Evolutionary conservation across 1,139 yeast species (phyloP).

Genomic region (Lodderomyces jiufengensis): DNA sequence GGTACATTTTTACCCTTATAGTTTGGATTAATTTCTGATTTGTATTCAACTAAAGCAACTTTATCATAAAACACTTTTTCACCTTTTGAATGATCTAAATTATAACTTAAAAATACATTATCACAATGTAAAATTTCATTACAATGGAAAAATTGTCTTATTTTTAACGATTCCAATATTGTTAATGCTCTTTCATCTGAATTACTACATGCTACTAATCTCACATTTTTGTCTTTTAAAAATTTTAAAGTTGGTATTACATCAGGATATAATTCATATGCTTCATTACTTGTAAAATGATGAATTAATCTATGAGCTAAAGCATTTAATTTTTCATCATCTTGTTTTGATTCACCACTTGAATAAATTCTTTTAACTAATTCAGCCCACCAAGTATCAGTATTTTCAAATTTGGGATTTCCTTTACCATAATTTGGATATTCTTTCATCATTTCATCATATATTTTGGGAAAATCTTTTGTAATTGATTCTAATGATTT

Average conservation of each 20-base stretch:
- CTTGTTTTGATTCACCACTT: slow-evolving; percentile 18
- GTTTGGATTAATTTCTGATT: slow-evolving; percentile 1
- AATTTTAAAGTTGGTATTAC: slow-evolving; percentile 44
- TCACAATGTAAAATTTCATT: slow-evolving; percentile 23
- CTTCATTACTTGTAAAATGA: slow-evolving; percentile 47
- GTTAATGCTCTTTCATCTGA: slow-evolving; percentile 52
- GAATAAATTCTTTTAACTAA: slow-evolving; percentile 42
- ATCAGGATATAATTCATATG: slow-evolving; percentile 54
- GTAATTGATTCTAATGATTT: slow-evolving; percentile 27
- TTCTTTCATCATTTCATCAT: slow-evolving; percentile 22
- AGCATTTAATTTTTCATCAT: slow-evolving; percentile 16
- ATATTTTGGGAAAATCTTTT: slow-evolving; percentile 26
- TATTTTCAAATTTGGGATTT: slow-evolving; percentile 17
- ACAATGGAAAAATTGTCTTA: slow-evolving; percentile 35
- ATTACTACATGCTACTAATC: slow-evolving; percentile 51
- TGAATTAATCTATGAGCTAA: slow-evolving; percentile 39
- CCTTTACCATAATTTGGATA: slow-evolving; percentile 64
- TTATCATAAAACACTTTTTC: slow-evolving; percentile 41
- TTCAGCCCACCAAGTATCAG: slow-evolving; percentile 59
- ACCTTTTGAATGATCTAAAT: slow-evolving; percentile 54
- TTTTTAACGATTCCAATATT: slow-evolving; percentile 44
- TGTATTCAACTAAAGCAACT: slow-evolving; percentile 18
- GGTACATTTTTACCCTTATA: slow-evolving; percentile 13
- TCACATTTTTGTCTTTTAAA: slow-evolving; percentile 28
- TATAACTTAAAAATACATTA: slow-evolving; percentile 43